Conservation (phyloP, 2,329 filamentous ascomycete species). For the Rhynchosporium graminicola region DNA sequence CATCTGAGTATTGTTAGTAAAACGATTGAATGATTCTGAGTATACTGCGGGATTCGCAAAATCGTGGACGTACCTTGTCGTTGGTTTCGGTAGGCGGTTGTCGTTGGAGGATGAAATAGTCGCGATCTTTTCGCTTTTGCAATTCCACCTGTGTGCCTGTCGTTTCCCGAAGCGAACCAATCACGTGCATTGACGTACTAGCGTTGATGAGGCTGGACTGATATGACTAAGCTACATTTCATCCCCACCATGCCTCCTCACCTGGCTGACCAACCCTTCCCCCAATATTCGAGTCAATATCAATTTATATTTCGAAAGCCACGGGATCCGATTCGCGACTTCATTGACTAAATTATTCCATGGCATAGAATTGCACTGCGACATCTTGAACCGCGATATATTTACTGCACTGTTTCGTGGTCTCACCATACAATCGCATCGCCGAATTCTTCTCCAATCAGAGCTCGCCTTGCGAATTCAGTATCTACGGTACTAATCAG, state of each 20-base stretch:
- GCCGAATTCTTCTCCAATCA: too few species aligned
- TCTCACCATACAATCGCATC: too few species aligned
- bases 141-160: constrained; percentile 5
- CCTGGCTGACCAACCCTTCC: too few species aligned
- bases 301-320: too few species aligned
- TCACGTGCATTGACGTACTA: constrained; percentile 3
- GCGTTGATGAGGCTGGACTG: neutral
- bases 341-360: neutral
- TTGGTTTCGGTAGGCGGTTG: constrained; percentile 37
- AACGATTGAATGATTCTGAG: constrained; percentile 10
- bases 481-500: too few species aligned
- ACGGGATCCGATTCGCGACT: neutral
- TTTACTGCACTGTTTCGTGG: too few species aligned
- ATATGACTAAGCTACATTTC: neutral
- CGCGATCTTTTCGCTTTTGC: constrained; percentile 26
- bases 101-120: constrained; percentile 33
- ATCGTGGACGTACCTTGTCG: constrained; percentile 37
- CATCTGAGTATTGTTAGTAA: constrained; percentile 63
- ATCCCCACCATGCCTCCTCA: neutral
- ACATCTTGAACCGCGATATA: too few species aligned
- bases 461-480: too few species aligned
- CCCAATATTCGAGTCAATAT: neutral
- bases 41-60: neutral
- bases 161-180: constrained; percentile 18
- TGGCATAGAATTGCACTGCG: neutral